phyloP scores from a whole-genome alignment of 1,284 basidiomycete genomes.

The Austropuccinia psidii region DNA sequence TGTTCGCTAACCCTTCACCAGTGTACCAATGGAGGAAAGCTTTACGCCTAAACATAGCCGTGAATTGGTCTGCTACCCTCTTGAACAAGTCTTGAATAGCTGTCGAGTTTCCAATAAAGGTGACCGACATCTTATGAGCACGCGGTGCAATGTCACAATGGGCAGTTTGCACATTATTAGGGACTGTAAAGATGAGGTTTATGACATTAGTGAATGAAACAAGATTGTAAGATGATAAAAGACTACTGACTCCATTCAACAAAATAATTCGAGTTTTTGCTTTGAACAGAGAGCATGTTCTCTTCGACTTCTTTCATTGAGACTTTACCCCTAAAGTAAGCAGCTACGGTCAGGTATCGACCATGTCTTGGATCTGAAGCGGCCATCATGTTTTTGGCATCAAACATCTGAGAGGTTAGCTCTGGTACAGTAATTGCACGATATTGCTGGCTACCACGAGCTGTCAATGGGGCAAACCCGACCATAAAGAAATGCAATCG shows the following conservation, averaged over 20 bases:
- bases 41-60: slow-evolving; percentile 68
- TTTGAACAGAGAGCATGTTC: slow-evolving; percentile 71
- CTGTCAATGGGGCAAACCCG: slow-evolving; percentile 42
- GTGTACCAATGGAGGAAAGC: slow-evolving; percentile 90
- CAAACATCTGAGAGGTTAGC: slow-evolving; percentile 63
- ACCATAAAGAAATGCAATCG: slow-evolving; percentile 79
- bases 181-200: slow-evolving; percentile 84
- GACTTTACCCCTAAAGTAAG: slow-evolving; percentile 97
- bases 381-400: slow-evolving; percentile 89
- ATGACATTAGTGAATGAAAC: slow-evolving; percentile 55
- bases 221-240: slow-evolving; percentile 40
- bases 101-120: slow-evolving; percentile 71
- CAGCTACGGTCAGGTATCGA: slow-evolving; percentile 77
- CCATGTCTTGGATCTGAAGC: slow-evolving; percentile 78
- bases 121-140: slow-evolving; percentile 55
- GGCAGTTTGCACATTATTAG: slow-evolving; percentile 62
- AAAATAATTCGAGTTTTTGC: slow-evolving; percentile 94
- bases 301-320: slow-evolving; percentile 99
- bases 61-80: slow-evolving; percentile 61
- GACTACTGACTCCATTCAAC: slow-evolving; percentile 56
- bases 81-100: slow-evolving; percentile 84
- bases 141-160: slow-evolving; percentile 37
- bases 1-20: slow-evolving; percentile 65
- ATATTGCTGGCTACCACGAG: slow-evolving; percentile 46
- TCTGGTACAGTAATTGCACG: slow-evolving; percentile 57